A percentile compares a stretch with the other conserved stretches of the same genome.
phyloP scores from a whole-genome alignment of 2,329 filamentous ascomycete genomes.

The Verticillium dahliae region DNA sequence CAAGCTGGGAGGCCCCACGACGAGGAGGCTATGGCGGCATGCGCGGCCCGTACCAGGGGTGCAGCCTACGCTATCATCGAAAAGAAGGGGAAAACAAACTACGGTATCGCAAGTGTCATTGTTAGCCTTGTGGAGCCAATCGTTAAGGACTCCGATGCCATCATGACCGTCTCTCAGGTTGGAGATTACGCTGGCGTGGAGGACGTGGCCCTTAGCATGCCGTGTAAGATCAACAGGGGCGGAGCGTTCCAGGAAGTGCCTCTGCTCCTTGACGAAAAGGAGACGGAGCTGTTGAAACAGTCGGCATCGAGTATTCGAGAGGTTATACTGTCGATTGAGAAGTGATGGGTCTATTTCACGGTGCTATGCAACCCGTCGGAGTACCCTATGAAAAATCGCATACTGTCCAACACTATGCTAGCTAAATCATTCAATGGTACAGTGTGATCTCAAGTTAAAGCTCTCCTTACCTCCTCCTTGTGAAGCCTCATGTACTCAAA shows the following conservation, averaged over 20 bases:
- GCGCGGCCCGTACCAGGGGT: conserved; percentile 16
- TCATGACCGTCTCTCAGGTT: conserved; percentile 18
- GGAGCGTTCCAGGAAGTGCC: conserved; percentile 18
- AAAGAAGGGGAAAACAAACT: conserved; percentile 24
- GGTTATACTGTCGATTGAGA: neutral
- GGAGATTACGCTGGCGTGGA: conserved; percentile 18
- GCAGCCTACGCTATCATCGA: conserved; percentile 25
- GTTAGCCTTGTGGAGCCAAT: conserved; percentile 21
- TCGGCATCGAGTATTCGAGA: conserved; percentile 17
- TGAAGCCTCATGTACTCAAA: no score
- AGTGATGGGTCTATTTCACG: no score
- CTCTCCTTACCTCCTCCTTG: no score
- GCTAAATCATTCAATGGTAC: no score
- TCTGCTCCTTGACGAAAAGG: conserved; percentile 14
- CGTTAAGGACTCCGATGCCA: conserved; percentile 19
- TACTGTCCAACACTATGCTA: no score
- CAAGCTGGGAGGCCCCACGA: conserved; percentile 15
- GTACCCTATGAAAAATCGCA: no score
- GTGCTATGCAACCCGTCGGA: no score
- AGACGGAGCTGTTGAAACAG: conserved; percentile 14
- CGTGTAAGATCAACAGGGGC: conserved; percentile 17
- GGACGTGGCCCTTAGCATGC: conserved; percentile 19
- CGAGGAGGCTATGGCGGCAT: conserved; percentile 16
- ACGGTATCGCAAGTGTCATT: conserved; percentile 22
- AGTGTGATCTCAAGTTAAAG: no score